Evolutionary conservation across 176 grass and related monocot genomes (phyloP).

Genomic region (Cymbopogon citratus): DNA sequence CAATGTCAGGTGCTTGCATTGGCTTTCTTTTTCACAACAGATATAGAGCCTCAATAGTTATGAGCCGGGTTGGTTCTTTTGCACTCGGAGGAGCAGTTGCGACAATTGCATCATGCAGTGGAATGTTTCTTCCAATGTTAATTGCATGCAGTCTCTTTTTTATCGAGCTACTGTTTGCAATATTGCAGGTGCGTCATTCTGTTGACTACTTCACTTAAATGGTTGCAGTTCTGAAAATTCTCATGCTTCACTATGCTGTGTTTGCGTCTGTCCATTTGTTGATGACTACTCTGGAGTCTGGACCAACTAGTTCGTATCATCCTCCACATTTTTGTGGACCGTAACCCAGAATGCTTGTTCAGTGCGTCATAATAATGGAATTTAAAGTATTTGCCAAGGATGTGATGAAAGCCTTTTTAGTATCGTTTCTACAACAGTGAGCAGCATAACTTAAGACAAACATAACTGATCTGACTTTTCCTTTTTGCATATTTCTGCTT

Average conservation of each 20-base stretch:
- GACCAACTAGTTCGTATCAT: background rate
- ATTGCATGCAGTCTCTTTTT: constrained; percentile 58
- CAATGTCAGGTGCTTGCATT: constrained; percentile 80
- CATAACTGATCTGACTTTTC: background rate
- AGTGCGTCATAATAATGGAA: background rate
- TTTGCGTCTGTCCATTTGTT: constrained; percentile 1
- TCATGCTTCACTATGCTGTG: background rate
- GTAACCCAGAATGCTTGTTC: background rate
- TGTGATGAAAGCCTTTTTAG: background rate
- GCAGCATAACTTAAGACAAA: background rate
- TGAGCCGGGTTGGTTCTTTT: constrained; percentile 75
- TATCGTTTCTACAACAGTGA: background rate
- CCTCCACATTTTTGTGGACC: background rate
- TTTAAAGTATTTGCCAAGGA: background rate
- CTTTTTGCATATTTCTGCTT: background rate
- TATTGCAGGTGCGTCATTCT: constrained; percentile 61
- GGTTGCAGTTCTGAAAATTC: background rate
- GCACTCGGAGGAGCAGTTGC: constrained; percentile 79
- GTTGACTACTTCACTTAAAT: background rate
- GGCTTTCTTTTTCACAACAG: constrained; percentile 94
- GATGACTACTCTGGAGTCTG: background rate
- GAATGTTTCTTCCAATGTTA: constrained; percentile 91
- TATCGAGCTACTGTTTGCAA: constrained; percentile 54
- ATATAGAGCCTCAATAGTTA: constrained; percentile 73
- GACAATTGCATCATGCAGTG: constrained; percentile 74